Conservation (phyloP, 192 early-diverging fungal species). For the Backusella mclennaniae region DNA sequence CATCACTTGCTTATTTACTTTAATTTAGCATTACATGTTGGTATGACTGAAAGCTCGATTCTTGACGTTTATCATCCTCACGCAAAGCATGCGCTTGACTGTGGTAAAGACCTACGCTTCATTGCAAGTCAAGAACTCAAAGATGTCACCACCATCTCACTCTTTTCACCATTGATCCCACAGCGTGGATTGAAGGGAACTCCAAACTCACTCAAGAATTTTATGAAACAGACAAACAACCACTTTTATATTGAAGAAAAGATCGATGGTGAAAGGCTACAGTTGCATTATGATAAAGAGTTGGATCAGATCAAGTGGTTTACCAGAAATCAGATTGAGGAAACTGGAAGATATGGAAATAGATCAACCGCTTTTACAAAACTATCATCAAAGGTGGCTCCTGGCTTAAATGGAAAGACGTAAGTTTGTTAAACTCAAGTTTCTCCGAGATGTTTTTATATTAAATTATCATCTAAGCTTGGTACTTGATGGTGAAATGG, state of each 20-base stretch:
- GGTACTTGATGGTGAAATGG: slow-evolving; percentile 83
- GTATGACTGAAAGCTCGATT: slow-evolving; percentile 70
- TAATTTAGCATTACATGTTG: slow-evolving; percentile 63
- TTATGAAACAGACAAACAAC: slow-evolving; percentile 4
- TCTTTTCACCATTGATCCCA: slow-evolving; percentile 68
- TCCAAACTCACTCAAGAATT: slow-evolving; percentile 43
- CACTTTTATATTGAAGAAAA: slow-evolving; percentile 83
- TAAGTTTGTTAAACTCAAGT: neutral
- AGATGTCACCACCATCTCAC: slow-evolving; percentile 51
- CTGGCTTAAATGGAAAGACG: slow-evolving; percentile 6
- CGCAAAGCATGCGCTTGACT: slow-evolving; percentile 65
- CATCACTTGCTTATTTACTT: neutral
- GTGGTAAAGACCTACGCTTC: slow-evolving; percentile 40
- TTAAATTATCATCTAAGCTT: slow-evolving; percentile 35
- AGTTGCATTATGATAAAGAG: slow-evolving; percentile 51
- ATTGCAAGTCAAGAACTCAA: slow-evolving; percentile 30
- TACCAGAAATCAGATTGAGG: slow-evolving; percentile 70
- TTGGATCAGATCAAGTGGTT: slow-evolving; percentile 43
- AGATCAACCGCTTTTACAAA: slow-evolving; percentile 32
- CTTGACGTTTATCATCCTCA: slow-evolving; percentile 67
- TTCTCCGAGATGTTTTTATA: too few relatives aligned
- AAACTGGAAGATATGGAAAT: slow-evolving; percentile 67
- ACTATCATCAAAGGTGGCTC: slow-evolving; percentile 1
- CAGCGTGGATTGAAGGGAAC: slow-evolving; percentile 59
- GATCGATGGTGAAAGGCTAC: slow-evolving; percentile 77